Base-by-base conservation (phyloP, 768 basidiomycete genomes). In the Tricholoma terreum region DNA sequence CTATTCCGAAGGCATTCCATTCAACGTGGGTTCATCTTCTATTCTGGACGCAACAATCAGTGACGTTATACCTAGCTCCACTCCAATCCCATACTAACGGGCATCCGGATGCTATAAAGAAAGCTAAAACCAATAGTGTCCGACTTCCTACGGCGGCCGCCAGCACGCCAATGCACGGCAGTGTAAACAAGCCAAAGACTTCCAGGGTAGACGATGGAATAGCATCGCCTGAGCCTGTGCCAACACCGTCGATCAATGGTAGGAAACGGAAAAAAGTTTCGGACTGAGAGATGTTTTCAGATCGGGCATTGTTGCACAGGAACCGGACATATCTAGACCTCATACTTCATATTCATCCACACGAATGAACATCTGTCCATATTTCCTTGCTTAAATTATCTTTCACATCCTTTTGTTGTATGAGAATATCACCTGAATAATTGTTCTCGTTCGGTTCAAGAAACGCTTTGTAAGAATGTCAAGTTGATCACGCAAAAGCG, bases 1-100 rank as follows among this genome's bases (percentile, higher is more conserved):
- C 71, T 94, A 22, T 94, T 94, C 77, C 82, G 74, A 61, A 65
- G 71, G 51, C 78, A 80, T 53, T 70, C 75, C 62, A 38, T 76
- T 67, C 67, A 72, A 69, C 76, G 81, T 83, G 61, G 11, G 75
- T 69, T 11, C 15, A 50, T 50, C 33, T 46, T 48, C 22, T 14
- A 31, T 36, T 46, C 21, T 19, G 6, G 27, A 30, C 1, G 27
- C n/a, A 6, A 30, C 43, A n/a, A n/a, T 52, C 31, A 22, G 31
- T 53, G 19, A 58, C 50, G 33, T n/a, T 12, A 14, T 9, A 19
- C 24, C 35, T 30, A 62, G 58, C 52, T 45, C 24, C 51, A 40
- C 14, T 30, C 5, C 43, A 48, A 10, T 24, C 33, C 9, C 38
- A 49, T 51, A 21, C 22, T 22, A 56, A 61, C 21, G 50, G 50